A percentile compares a stretch with the other conserved stretches of the same genome.
Conservation (phyloP, 768 basidiomycete species). For the Collybia mongolica region DNA sequence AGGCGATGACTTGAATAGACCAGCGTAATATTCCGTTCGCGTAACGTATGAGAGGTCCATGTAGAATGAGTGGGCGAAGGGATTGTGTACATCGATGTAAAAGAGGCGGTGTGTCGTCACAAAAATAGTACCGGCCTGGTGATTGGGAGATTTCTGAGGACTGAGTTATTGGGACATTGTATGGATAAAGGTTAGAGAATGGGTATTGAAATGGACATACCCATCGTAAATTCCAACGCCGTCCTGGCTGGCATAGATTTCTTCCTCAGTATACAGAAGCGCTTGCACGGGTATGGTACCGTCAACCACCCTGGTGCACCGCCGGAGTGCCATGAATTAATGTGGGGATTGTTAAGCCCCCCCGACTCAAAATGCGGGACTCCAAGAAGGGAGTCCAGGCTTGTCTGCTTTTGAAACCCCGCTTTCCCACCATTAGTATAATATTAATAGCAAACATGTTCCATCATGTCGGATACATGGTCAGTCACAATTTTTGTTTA, state of each 20-base stretch:
- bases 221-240: constrained; percentile 90
- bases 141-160: constrained; percentile 74
- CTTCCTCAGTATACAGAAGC: constrained; percentile 80
- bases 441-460: background rate
- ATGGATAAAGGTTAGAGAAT: constrained; percentile 6
- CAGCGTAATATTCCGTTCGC: constrained; percentile 86
- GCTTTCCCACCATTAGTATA: background rate
- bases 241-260: constrained; percentile 69
- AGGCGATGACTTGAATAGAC: constrained; percentile 84
- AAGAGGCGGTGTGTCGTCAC: constrained; percentile 85
- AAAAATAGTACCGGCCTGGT: constrained; percentile 73
- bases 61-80: constrained; percentile 59
- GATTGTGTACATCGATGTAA: constrained; percentile 61
- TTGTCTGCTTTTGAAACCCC: no score
- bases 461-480: background rate
- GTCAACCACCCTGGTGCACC: constrained; percentile 58
- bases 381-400: background rate
- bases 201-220: constrained; percentile 42
- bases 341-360: background rate
- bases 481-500: no score
- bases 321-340: constrained; percentile 48
- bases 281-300: constrained; percentile 79
- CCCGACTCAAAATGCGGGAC: background rate
- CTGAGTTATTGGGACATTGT: constrained; percentile 41
- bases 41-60: constrained; percentile 63